Conservation (phyloP, 2,329 filamentous ascomycete genomes). For the Ascochyta viciae-villosae region DNA sequence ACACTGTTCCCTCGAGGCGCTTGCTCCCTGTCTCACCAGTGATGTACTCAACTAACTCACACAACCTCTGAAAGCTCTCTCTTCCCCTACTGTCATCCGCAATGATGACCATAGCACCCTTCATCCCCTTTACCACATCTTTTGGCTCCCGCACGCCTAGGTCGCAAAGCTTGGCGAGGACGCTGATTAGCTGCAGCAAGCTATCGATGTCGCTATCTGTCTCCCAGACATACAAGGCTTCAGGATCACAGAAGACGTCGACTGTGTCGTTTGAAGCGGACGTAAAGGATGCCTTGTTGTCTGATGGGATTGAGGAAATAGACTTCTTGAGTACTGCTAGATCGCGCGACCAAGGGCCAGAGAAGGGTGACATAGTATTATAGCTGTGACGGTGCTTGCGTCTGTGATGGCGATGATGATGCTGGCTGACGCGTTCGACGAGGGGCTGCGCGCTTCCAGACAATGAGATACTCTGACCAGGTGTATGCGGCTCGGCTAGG, state of each 20-base stretch:
- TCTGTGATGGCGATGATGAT: conserved; percentile 1
- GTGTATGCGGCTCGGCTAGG: background rate
- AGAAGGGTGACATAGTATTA: conserved; percentile 27
- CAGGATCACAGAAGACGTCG: conserved; percentile 29
- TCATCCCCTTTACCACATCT: conserved; percentile 16
- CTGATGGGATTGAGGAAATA: conserved; percentile 31
- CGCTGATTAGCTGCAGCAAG: conserved; percentile 40
- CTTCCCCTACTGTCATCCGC: conserved; percentile 24
- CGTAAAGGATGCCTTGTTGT: conserved; percentile 34
- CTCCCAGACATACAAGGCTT: conserved; percentile 45
- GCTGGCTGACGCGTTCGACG: background rate
- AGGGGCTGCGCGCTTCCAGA: background rate
- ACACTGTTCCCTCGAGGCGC: conserved; percentile 36
- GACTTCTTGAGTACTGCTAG: conserved; percentile 34
- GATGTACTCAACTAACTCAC: conserved; percentile 37
- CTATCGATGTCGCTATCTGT: conserved; percentile 40
- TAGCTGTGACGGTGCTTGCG: conserved; percentile 10
- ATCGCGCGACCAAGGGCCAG: conserved; percentile 36
- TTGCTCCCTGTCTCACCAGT: conserved; percentile 27
- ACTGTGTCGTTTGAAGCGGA: conserved; percentile 28
- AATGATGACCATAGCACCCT: conserved; percentile 41
- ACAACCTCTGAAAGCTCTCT: conserved; percentile 36
- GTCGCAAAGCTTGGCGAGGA: conserved; percentile 40
- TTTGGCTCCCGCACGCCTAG: conserved; percentile 24
- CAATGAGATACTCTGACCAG: background rate